Conservation (phyloP, 768 basidiomycete genomes). For the Crucibulum laeve region DNA sequence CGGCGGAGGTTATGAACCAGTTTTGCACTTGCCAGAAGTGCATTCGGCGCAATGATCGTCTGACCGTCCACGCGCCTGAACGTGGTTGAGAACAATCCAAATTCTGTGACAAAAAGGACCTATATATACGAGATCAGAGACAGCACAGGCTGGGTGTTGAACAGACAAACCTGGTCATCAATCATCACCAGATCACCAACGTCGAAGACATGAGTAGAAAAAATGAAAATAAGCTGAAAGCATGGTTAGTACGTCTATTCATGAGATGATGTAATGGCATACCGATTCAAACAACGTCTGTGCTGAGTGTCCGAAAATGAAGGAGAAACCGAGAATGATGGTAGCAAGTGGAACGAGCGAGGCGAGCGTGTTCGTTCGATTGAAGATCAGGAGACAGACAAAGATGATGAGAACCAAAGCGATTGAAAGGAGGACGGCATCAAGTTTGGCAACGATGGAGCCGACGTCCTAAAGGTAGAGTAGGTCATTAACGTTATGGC, state of each 20-base stretch:
- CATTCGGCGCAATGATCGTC: constrained; percentile 76
- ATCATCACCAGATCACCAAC: constrained; percentile 82
- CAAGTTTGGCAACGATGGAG: constrained; percentile 73
- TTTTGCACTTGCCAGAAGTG: constrained; percentile 64
- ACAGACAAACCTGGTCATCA: constrained; percentile 51
- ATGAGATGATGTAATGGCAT: constrained; percentile 13
- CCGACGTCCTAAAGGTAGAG: constrained; percentile 52
- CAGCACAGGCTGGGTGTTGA: constrained; percentile 1
- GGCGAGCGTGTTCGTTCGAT: constrained; percentile 55
- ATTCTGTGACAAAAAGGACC: constrained; percentile 62
- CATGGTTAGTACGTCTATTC: constrained; percentile 1
- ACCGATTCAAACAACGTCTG: constrained; percentile 77
- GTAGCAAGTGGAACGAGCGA: constrained; percentile 79
- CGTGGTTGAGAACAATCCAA: constrained; percentile 75
- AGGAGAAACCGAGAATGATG: constrained; percentile 78
- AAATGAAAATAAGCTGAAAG: constrained; percentile 73
- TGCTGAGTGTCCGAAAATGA: constrained; percentile 81
- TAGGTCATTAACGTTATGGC: constrained; percentile 2
- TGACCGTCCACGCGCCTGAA: constrained; percentile 81
- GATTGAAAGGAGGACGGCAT: constrained; percentile 63
- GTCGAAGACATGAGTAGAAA: constrained; percentile 83
- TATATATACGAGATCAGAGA: constrained; percentile 6
- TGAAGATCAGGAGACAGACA: constrained; percentile 73
- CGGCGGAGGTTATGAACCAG: constrained; percentile 77
- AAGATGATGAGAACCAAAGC: constrained; percentile 60